Base-by-base conservation (phyloP, 1,284 basidiomycete species). In the Moniliophthora roreri region DNA sequence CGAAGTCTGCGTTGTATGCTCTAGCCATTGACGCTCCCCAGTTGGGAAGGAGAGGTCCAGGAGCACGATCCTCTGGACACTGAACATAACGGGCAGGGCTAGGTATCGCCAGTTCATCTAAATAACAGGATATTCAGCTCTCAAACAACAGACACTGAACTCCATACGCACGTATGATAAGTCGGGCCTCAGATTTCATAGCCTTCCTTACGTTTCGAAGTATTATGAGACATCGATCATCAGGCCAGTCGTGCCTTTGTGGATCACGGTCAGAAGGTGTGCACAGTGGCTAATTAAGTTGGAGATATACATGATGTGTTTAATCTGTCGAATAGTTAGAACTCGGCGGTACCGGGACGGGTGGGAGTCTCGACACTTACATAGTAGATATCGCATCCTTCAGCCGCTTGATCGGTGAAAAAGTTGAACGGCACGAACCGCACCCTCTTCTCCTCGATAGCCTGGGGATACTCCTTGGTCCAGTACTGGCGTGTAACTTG, bases 341-440 rank as follows among this genome's bases (percentile, higher is more conserved):
- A n/a, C n/a, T n/a, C n/a, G n/a, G n/a, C n/a, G n/a, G n/a, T n/a
- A n/a, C n/a, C n/a, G n/a, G n/a, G n/a, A n/a, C n/a, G n/a, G n/a
- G n/a, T n/a, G n/a, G n/a, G n/a, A n/a, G n/a, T n/a, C n/a, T n/a
- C n/a, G 45, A 1, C 9, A 64, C 76, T 52, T 51, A 79, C 78
- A 58, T 77, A 77, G 57, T 79, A 81, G 9, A 75, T 65, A 48
- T 80, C 72, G 32, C 71, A 71, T 0, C 64, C 69, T 16, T 60
- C 53, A 15, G 75, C 67, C 1, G 77, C 77, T 16, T 66, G 54
- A 41, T 72, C 69, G 35, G 63, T 61, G 35, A 81, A 73, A 62
- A 79, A 81, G 56, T 81, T 71, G n/a, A 80, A 60, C 1, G 70
- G 55, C 20, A 69, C 59, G 44, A 79, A 74, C 21, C 69, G 57